phyloP scores from a whole-genome alignment of 306 rosid species.

The Styphnolobium japonicum region DNA sequence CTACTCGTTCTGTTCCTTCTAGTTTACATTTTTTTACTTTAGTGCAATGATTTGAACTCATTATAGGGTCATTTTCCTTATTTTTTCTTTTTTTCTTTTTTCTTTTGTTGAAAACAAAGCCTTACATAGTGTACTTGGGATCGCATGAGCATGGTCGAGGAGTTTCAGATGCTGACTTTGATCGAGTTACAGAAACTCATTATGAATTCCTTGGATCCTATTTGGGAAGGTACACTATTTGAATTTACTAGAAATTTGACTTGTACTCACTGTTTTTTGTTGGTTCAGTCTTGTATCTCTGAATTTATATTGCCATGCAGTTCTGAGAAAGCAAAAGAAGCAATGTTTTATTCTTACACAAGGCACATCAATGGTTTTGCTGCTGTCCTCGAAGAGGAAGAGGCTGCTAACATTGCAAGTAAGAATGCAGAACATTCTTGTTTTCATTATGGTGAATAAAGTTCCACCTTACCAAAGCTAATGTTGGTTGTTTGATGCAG shows the following conservation, averaged over 20 bases:
- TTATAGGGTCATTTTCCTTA: background rate
- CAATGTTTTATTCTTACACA: constrained; percentile 61
- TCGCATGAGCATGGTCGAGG: constrained; percentile 59
- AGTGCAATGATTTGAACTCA: background rate
- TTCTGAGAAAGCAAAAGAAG: constrained; percentile 45
- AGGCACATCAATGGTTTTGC: constrained; percentile 62
- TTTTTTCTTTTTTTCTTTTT: too few relatives aligned
- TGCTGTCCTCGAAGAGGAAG: constrained; percentile 44
- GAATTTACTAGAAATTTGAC: background rate
- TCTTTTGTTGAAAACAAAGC: constrained; percentile 11
- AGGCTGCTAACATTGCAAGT: constrained; percentile 30
- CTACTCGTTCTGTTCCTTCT: background rate
- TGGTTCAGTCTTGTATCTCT: background rate
- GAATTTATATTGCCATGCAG: constrained; percentile 17
- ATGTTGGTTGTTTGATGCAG: background rate
- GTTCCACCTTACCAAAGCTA: background rate
- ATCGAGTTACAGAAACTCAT: constrained; percentile 52
- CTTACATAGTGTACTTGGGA: constrained; percentile 75
- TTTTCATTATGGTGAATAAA: background rate
- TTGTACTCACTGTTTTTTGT: background rate
- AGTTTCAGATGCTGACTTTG: constrained; percentile 42
- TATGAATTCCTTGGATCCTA: constrained; percentile 42
- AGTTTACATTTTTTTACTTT: constrained; percentile 13
- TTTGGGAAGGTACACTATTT: constrained; percentile 30
- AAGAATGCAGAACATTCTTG: background rate